Conservation (phyloP, 148 eudicot genomes). For the Salicornia ramosissima region DNA sequence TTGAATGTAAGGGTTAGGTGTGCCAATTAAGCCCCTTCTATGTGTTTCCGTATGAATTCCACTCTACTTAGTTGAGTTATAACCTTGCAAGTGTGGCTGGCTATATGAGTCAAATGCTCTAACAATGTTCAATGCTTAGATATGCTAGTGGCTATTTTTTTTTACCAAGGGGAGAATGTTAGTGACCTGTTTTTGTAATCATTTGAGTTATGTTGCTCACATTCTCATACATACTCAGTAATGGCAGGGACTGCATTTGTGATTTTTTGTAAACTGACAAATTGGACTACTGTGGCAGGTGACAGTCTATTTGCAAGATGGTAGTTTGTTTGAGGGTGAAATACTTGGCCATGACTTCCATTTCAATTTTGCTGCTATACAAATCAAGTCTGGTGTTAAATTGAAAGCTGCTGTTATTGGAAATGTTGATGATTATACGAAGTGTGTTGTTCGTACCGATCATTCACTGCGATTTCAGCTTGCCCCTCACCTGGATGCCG, state of each 20-base stretch:
- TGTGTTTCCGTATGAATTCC: too few species aligned
- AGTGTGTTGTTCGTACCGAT: neutral
- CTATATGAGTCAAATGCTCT: too few species aligned
- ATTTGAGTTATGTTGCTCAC: neutral
- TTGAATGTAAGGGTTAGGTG: too few species aligned
- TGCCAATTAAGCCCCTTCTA: too few species aligned
- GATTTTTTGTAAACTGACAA: neutral
- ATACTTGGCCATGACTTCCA: slow-evolving; percentile 20
- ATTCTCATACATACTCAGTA: neutral
- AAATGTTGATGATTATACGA: slow-evolving; percentile 9
- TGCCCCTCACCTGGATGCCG: slow-evolving; percentile 10
- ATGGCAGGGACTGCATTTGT: neutral
- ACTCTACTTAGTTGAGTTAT: too few species aligned
- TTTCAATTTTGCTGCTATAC: slow-evolving; percentile 14
- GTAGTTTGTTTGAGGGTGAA: slow-evolving; percentile 8
- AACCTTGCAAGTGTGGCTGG: too few species aligned
- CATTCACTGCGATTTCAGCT: neutral
- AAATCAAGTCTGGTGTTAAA: slow-evolving; percentile 5
- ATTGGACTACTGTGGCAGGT: slow-evolving; percentile 4
- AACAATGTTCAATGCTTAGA: neutral
- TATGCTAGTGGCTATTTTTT: neutral
- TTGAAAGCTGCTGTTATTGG: slow-evolving; percentile 9
- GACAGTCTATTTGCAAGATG: slow-evolving; percentile 6
- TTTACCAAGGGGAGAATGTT: neutral
- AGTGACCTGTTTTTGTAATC: neutral